Base-by-base conservation (phyloP, 2,329 filamentous ascomycete genomes). In the Gnomoniopsis sp. region DNA sequence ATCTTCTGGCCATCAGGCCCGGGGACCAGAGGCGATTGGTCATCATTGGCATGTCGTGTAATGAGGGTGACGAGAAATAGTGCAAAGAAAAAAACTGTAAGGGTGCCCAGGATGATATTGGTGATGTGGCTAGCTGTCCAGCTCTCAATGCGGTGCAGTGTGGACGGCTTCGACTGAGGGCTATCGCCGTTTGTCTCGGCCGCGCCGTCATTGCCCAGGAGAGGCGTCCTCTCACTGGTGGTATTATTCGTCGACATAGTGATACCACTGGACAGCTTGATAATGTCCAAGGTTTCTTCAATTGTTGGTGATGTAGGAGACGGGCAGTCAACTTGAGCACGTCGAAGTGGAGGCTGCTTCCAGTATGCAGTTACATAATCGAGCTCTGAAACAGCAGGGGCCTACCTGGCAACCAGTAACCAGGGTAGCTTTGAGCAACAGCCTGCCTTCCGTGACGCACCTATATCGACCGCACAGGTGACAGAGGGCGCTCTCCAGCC, bases 161-260 rank as follows among this genome's bases (percentile, higher is more conserved):
- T 49, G 12, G 59, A 59, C 7, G 19, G 22, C 10, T 41, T 47
- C 19, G 21, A 15, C 11, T 23, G 53, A 14, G 49, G 6, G 6
- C 26, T 22, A 1, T 53, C 44, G 21, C 47, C 34, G 44, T 47
- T 47, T 19, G 21, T 23, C 21, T 53, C 49, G 11, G 36, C 57
- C 3, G 49, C 33, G 17, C 60, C 60, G 11, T 62, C 53, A 12
- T 57, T n/a, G 23, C 53, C 57, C 10, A 62, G 50, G 14, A 62
- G 57, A 59, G 60, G 60, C 2, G 60, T 59, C 46, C 41, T 49
- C 49, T 62, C 60, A n/a, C 54, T 55, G 49, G 53, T 72, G 22
- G 44, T 14, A 23, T 47, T 19, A 17, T 44, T 44, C 6, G 19
- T 19, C 15, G 41, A 19, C 41, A 44, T 44, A 8, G 19, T 44